Base-by-base conservation (phyloP, 495 filamentous ascomycete species). In the Penicillium tannophilum region DNA sequence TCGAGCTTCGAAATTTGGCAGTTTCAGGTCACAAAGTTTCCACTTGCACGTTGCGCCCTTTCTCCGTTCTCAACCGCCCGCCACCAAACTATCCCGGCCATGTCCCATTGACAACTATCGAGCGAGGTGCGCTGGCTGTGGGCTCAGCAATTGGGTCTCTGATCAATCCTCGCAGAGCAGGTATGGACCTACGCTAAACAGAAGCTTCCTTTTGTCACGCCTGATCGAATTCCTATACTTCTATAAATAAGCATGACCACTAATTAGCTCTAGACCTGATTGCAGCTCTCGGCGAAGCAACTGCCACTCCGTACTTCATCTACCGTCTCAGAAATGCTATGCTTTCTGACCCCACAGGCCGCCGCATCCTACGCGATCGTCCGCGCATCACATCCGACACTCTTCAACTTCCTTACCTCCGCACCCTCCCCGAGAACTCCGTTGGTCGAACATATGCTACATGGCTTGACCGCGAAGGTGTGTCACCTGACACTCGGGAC, bases 291-390 rank as follows among this genome's bases (percentile, higher is more conserved):
- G 95, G 92, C 68, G 94, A 98, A 81, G 85, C 92, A 39, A 98
- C 93, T 5, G 90, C 92, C 52, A 90, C 92, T 33, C 94, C 95
- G 28, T 97, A 91, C 80, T 98, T 98, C 78, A 92, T 97, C 72
- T 85, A 90, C 78, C 89, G 90, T 51, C 90, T 99, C 14, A 91
- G 91, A 55, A 83, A 93, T 65, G 91, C 86, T 43, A 98, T 98
- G 94, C 90, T 98, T 52, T 73, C 83, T 11, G 76, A 86, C 60
- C 82, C 90, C 6, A 97, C 91, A 0, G 95, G 94, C 26, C 90
- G 94, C 0, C 88, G 92, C 30, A 97, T 98, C 72, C 88, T 98
- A 43, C 88, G 88, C 56, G 91, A 95, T 56, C 86, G 91, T 2
- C 94, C 95, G 4, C 89, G 92, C 49, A 92, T 98, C 45, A 93